These are phyloP conservation scores for Xylariales sp. DNA, from an alignment of 2,329 filamentous ascomycete species.

Conservation along the genomic window DNA sequence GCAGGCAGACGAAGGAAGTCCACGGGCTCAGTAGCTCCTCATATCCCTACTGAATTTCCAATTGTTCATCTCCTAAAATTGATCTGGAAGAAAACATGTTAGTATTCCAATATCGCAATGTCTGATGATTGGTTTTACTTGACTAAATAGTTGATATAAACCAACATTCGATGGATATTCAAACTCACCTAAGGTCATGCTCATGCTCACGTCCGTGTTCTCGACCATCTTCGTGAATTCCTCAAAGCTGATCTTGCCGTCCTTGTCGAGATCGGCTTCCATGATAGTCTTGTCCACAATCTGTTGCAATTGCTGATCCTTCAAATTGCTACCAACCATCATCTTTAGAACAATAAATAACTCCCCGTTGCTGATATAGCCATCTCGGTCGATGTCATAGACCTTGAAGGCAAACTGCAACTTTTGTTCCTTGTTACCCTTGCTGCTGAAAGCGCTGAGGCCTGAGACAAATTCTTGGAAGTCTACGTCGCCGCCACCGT, in stretches of 20 bases:
- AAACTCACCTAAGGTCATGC: conserved; percentile 75
- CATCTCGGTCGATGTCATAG: conserved; percentile 98
- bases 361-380: conserved; percentile 98
- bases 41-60: conserved; percentile 6
- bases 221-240: conserved; percentile 99
- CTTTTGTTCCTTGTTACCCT: conserved; percentile 99
- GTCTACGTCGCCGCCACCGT: conserved; percentile 96
- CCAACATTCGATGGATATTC: not conserved
- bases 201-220: conserved; percentile 84
- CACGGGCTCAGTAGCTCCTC: not conserved
- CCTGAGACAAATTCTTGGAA: conserved; percentile 99
- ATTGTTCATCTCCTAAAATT: conserved; percentile 33
- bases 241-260: conserved; percentile 99
- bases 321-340: conserved; percentile 99
- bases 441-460: conserved; percentile 93
- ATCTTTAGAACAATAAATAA: conserved; percentile 99
- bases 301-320: conserved; percentile 98
- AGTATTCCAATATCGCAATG: conserved; percentile 7
- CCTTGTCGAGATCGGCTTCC: conserved; percentile 95
- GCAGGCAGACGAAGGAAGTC: conserved; percentile 3
- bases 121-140: not conserved
- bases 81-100: conserved; percentile 27
- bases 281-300: conserved; percentile 99
- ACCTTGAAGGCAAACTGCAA: conserved; percentile 98
- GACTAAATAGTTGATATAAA: not conserved